A percentile compares a stretch with the other conserved stretches of the same genome.
Evolutionary conservation across 2,329 filamentous ascomycete genomes (phyloP).

Genomic region (Penicillium thymicola): DNA sequence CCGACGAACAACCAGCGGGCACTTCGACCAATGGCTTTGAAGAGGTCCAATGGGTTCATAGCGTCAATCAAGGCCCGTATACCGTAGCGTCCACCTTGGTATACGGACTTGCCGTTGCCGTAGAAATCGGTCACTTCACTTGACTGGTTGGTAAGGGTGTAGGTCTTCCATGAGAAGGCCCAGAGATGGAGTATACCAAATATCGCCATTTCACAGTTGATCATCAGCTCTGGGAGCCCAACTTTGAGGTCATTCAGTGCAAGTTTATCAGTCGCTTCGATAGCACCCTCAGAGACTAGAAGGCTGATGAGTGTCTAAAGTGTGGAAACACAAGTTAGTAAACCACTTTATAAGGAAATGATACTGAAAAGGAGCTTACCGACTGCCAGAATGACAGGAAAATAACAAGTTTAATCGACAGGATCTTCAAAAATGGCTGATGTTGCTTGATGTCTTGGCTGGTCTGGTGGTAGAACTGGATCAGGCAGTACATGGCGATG

Average conservation of each 20-base stretch:
- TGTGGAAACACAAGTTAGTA: constrained; percentile 2
- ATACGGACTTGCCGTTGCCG: constrained; percentile 48
- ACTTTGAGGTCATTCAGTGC: constrained; percentile 74
- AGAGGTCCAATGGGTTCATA: constrained; percentile 76
- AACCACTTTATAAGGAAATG: background rate
- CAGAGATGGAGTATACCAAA: constrained; percentile 77
- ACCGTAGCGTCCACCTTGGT: constrained; percentile 64
- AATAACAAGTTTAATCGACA: constrained; percentile 86
- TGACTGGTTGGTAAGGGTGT: constrained; percentile 50
- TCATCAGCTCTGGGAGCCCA: constrained; percentile 71
- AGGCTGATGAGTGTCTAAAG: constrained; percentile 56
- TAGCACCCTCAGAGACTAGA: constrained; percentile 59
- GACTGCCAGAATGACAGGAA: constrained; percentile 89
- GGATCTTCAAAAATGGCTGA: constrained; percentile 72
- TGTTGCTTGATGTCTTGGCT: constrained; percentile 65
- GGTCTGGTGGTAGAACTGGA: constrained; percentile 82
- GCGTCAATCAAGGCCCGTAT: constrained; percentile 66
- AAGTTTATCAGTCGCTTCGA: constrained; percentile 61
- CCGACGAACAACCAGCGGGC: constrained; percentile 79
- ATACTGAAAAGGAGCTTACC: constrained; percentile 31
- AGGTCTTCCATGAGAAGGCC: constrained; percentile 75
- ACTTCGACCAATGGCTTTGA: constrained; percentile 74
- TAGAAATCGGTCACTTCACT: constrained; percentile 44
- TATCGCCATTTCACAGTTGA: constrained; percentile 81
- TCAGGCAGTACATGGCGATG: constrained; percentile 82